Conservation (phyloP, 2,329 filamentous ascomycete species). For the Aspergillus arachidicola region DNA sequence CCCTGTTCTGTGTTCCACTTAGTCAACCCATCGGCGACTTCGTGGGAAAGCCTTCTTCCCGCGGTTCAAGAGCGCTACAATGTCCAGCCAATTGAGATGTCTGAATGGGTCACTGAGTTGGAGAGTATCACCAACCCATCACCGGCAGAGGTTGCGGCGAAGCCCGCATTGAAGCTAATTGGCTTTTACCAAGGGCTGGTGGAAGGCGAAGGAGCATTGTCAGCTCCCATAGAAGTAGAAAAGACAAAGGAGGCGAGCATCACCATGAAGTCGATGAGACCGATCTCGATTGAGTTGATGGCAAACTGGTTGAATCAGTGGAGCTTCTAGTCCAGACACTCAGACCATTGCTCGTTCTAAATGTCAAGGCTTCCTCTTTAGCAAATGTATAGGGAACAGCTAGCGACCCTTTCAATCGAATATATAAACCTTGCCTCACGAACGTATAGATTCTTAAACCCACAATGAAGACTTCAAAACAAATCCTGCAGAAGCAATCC, state of each 20-base stretch:
- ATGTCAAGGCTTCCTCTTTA: background rate
- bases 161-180: conserved; percentile 55
- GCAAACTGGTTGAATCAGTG: conserved; percentile 33
- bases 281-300: conserved; percentile 50
- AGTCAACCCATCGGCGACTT: conserved; percentile 48
- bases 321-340: background rate
- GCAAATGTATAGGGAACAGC: background rate
- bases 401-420: background rate
- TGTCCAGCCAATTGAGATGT: conserved; percentile 42
- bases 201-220: conserved; percentile 26
- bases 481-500: background rate
- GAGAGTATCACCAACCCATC: conserved; percentile 38
- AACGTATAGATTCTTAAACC: background rate
- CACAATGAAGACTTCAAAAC: background rate
- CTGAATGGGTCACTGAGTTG: conserved; percentile 51
- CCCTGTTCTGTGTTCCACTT: conserved; percentile 44
- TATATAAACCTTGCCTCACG: background rate
- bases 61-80: conserved; percentile 47
- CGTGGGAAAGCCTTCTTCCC: conserved; percentile 46
- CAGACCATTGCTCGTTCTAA: background rate
- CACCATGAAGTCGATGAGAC: conserved; percentile 46
- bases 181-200: conserved; percentile 50
- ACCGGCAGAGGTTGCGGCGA: conserved; percentile 44
- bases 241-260: conserved; percentile 44
- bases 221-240: conserved; percentile 45